Conservation (phyloP, 1,284 basidiomycete species). For the Cutaneotrichosporon cavernicola region DNA sequence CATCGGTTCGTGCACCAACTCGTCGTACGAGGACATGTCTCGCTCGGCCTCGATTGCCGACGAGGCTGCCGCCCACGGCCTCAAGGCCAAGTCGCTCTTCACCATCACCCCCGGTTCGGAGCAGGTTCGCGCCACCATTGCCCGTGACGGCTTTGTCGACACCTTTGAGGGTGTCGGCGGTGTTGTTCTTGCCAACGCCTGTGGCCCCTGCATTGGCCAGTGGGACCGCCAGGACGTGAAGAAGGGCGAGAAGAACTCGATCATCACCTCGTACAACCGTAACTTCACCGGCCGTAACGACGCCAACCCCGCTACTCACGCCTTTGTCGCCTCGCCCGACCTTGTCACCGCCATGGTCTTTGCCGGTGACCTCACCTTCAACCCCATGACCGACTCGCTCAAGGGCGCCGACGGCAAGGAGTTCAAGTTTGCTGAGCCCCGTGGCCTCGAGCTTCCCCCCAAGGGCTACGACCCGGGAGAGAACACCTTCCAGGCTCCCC, state of each 20-base stretch:
- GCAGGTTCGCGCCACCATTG: slow-evolving; percentile 96
- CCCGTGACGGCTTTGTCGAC: slow-evolving; percentile 69
- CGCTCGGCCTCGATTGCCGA: slow-evolving; percentile 85
- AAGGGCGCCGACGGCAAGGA: slow-evolving; percentile 65
- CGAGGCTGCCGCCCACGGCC: slow-evolving; percentile 80
- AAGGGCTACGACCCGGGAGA: slow-evolving; percentile 79
- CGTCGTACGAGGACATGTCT: slow-evolving; percentile 93
- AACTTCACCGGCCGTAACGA: slow-evolving; percentile 99
- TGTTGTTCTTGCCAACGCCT: slow-evolving; percentile 93
- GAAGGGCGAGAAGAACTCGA: slow-evolving; percentile 90
- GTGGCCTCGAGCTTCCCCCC: slow-evolving; percentile 78
- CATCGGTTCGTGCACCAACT: slow-evolving; percentile 98
- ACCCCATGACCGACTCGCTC: slow-evolving; percentile 80
- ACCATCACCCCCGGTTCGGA: slow-evolving; percentile 96
- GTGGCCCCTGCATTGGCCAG: slow-evolving; percentile 98
- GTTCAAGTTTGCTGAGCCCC: slow-evolving; percentile 85
- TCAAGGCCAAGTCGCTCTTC: slow-evolving; percentile 86
- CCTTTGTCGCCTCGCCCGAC: slow-evolving; percentile 96
- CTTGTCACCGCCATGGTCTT: slow-evolving; percentile 98
- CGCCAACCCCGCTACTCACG: slow-evolving; percentile 80
- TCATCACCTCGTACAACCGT: slow-evolving; percentile 94
- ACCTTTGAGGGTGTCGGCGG: slow-evolving; percentile 53
- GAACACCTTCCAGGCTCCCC: slow-evolving; percentile 71
- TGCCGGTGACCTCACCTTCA: slow-evolving; percentile 90
- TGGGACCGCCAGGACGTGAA: slow-evolving; percentile 88